Evolutionary conservation across 805 yeast genomes (phyloP).

Genomic region (Hanseniaspora pseudoguilliermondii): DNA sequence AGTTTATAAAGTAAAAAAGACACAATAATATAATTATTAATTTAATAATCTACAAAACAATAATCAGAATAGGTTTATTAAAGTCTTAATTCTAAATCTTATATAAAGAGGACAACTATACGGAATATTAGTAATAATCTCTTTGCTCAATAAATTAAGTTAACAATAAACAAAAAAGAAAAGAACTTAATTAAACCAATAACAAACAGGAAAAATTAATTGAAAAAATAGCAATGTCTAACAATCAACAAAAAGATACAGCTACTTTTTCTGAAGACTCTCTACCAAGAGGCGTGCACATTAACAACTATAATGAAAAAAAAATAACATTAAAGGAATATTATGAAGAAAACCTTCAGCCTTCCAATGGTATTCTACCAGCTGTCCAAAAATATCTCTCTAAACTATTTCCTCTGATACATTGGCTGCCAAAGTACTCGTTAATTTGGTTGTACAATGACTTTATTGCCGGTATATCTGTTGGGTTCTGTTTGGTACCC

Average conservation of each 20-base stretch:
- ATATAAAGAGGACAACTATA: not conserved
- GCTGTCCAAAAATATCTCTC: constrained; percentile 35
- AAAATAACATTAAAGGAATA: constrained; percentile 3
- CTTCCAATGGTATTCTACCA: not conserved
- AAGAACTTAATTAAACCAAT: not conserved
- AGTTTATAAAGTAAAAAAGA: not conserved
- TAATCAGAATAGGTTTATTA: too few relatives aligned
- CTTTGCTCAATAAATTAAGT: too few relatives aligned
- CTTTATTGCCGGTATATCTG: constrained; percentile 83
- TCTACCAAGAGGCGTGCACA: not conserved
- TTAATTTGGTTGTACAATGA: constrained; percentile 68
- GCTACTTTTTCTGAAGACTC: not conserved
- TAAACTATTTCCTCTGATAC: constrained; percentile 63
- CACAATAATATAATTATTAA: not conserved
- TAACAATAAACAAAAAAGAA: not conserved
- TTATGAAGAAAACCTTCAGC: not conserved
- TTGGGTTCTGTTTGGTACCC: constrained; percentile 85
- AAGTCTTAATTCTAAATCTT: not conserved
- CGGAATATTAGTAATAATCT: not conserved
- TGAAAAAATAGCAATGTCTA: not conserved
- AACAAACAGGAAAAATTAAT: too few relatives aligned
- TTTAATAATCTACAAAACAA: not conserved
- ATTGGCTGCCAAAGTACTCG: constrained; percentile 83
- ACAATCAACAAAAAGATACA: not conserved
- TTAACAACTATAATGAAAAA: constrained; percentile 8